These are phyloP conservation scores for Candida ovalis DNA, from an alignment of 805 yeast genomes.

Conservation along the genomic window DNA sequence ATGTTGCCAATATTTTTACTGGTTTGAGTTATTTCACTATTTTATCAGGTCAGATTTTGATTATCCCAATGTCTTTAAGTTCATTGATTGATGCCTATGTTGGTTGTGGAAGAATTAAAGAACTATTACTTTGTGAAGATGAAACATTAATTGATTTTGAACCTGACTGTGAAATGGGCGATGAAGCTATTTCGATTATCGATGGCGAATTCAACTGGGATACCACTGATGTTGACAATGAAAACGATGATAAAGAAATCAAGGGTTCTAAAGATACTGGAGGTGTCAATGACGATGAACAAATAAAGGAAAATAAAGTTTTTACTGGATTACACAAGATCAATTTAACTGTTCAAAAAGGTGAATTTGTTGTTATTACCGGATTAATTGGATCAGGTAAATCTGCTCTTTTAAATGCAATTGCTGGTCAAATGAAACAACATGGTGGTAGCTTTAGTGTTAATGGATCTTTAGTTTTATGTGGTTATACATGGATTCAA, in stretches of 20 bases:
- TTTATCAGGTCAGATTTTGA: slow-evolving; percentile 44
- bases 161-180: slow-evolving; percentile 2
- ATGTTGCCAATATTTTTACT: slow-evolving; percentile 61
- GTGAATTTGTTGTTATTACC: slow-evolving; percentile 70
- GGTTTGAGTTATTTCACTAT: slow-evolving; percentile 63
- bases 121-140: slow-evolving; percentile 38
- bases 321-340: slow-evolving; percentile 17
- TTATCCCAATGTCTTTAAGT: slow-evolving; percentile 65
- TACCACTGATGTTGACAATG: slow-evolving; percentile 23
- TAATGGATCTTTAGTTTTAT: slow-evolving; percentile 48
- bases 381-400: slow-evolving; percentile 85
- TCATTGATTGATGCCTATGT: slow-evolving; percentile 61
- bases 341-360: slow-evolving; percentile 30
- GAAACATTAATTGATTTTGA: not conserved
- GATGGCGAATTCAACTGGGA: slow-evolving; percentile 71
- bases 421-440: slow-evolving; percentile 64
- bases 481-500: slow-evolving; percentile 70
- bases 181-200: slow-evolving; percentile 43
- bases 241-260: slow-evolving; percentile 39
- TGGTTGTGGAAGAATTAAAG: slow-evolving; percentile 56
- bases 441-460: slow-evolving; percentile 46
- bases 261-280: too few species aligned
- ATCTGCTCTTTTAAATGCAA: slow-evolving; percentile 63
- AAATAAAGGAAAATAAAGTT: not conserved
- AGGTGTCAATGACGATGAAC: too few species aligned